Percentiles rank a stretch among this genome's conserved stretches.
Evolutionary conservation across 371 early-diverging fungal genomes (phyloP).

Genomic region (Funneliformis caledonium): DNA sequence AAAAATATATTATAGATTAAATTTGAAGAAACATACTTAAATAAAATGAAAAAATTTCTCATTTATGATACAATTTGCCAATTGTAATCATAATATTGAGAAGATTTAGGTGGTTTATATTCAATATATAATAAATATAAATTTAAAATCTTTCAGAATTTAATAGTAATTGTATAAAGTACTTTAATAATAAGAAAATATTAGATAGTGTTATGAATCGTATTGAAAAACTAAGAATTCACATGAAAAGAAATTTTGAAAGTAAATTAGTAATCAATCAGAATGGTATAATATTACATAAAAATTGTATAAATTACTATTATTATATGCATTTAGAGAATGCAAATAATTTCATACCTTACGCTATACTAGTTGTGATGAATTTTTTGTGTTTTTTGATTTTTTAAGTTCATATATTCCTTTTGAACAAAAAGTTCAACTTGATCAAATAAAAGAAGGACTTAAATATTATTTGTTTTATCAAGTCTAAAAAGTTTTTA

Average conservation of each 20-base stretch:
- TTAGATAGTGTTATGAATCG: background rate
- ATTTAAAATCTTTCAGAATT: slow-evolving; percentile 13
- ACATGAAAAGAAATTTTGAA: slow-evolving; percentile 29
- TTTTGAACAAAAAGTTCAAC: background rate
- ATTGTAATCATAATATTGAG: slow-evolving; percentile 16
- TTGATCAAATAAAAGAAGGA: background rate
- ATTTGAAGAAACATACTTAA: slow-evolving; percentile 7
- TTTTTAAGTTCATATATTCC: background rate
- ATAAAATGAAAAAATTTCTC: slow-evolving; percentile 24
- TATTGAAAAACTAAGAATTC: background rate
- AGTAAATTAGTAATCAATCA: background rate
- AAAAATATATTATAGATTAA: slow-evolving; percentile 12
- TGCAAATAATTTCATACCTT: background rate
- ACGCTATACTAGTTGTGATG: background rate
- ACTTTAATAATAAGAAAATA: slow-evolving; percentile 1
- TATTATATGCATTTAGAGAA: background rate
- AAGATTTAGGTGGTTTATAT: background rate
- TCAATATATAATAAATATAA: slow-evolving; percentile 13
- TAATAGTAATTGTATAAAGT: background rate
- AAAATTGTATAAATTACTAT: slow-evolving; percentile 6
- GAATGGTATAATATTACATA: background rate
- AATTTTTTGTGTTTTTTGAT: slow-evolving; percentile 18
- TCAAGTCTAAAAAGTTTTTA: background rate
- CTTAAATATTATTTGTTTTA: slow-evolving; percentile 1
- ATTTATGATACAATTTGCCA: slow-evolving; percentile 1